phyloP scores from a whole-genome alignment of 2,329 filamentous ascomycete genomes.

The Aspergillus fumigatiaffinis region DNA sequence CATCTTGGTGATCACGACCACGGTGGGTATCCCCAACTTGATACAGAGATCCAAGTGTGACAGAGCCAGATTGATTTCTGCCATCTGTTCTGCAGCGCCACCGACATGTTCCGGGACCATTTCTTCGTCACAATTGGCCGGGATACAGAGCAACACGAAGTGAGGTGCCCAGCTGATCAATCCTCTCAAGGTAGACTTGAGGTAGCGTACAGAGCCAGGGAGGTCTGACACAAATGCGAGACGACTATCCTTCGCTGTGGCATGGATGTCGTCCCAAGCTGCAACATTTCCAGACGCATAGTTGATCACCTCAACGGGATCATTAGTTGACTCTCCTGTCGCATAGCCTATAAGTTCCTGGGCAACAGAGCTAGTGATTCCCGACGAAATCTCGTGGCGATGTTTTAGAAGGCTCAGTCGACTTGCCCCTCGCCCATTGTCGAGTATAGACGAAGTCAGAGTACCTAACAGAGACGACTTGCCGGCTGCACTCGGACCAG shows the following conservation, averaged over 20 bases:
- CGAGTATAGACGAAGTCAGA: slow-evolving; percentile 78
- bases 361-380: slow-evolving; percentile 88
- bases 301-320: slow-evolving; percentile 61
- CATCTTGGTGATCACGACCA: slow-evolving; percentile 84
- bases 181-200: slow-evolving; percentile 81
- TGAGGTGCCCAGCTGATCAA: slow-evolving; percentile 95
- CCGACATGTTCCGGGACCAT: slow-evolving; percentile 16
- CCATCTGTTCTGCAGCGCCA: slow-evolving; percentile 26
- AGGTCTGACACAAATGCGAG: slow-evolving; percentile 89
- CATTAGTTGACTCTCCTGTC: slow-evolving; percentile 12
- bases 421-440: slow-evolving; percentile 89
- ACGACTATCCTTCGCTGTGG: slow-evolving; percentile 65
- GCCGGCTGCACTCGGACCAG: slow-evolving; percentile 83
- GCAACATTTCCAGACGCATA: slow-evolving; percentile 83
- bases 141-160: slow-evolving; percentile 85
- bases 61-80: slow-evolving; percentile 67
- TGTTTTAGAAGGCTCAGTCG: slow-evolving; percentile 86
- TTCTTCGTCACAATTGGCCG: slow-evolving; percentile 66
- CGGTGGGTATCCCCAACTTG: slow-evolving; percentile 70
- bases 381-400: slow-evolving; percentile 85
- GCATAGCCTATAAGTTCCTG: slow-evolving; percentile 90
- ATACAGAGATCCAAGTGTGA: slow-evolving; percentile 83
- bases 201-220: slow-evolving; percentile 83
- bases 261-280: slow-evolving; percentile 93
- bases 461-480: slow-evolving; percentile 91